Evolutionary conservation across 2,329 filamentous ascomycete species (phyloP).

Genomic region (Claviceps sorghi): DNA sequence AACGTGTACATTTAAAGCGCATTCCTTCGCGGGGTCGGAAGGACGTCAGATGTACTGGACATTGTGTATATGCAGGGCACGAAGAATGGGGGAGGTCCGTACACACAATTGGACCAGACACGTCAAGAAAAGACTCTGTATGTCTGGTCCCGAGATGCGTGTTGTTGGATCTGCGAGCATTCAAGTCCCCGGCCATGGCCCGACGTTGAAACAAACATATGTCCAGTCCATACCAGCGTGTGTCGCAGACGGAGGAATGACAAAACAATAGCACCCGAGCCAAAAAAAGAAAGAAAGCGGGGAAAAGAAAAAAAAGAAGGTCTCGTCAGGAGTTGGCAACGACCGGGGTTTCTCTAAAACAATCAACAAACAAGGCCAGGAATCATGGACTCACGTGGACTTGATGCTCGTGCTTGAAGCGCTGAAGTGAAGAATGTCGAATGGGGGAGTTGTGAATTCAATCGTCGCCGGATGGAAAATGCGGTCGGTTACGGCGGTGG

Average conservation of each 20-base stretch:
- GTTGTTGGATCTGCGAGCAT: background rate
- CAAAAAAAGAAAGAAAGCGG: background rate
- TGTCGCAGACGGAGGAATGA: conserved; percentile 4
- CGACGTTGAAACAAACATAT: background rate
- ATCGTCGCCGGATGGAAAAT: background rate
- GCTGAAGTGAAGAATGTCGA: background rate
- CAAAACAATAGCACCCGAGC: conserved; percentile 3
- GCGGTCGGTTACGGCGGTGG: background rate
- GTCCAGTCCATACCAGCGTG: conserved; percentile 2
- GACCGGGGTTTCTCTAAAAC: background rate
- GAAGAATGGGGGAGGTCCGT: background rate
- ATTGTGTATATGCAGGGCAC: background rate
- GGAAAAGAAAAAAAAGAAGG: background rate
- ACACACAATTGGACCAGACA: background rate
- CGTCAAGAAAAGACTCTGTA: too few relatives aligned
- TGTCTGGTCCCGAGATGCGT: background rate
- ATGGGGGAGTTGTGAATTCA: background rate
- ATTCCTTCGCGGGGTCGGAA: background rate
- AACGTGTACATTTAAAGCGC: background rate
- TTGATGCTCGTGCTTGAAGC: background rate
- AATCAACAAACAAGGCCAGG: background rate
- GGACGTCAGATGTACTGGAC: background rate
- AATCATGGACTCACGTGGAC: background rate
- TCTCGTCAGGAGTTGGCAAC: too few relatives aligned
- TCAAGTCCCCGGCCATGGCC: background rate